Evolutionary conservation across 2,329 filamentous ascomycete genomes (phyloP), one percentile per base, ranked within the genome.

Genomic region (Bipolaris oryzae): DNA sequence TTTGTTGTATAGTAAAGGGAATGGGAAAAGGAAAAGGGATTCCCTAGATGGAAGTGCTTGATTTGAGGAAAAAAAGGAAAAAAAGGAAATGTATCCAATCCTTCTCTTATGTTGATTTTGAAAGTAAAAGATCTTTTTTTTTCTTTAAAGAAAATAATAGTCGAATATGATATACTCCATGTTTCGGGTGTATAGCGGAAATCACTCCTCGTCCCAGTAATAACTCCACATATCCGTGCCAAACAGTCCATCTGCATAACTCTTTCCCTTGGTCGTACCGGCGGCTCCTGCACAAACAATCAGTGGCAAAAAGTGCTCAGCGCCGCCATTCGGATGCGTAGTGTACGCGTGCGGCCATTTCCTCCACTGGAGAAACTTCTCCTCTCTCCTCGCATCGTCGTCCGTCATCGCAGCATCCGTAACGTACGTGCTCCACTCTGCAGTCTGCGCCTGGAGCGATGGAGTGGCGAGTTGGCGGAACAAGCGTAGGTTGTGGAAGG

Each of bases 281-380:
- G 71, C 78, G 0, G 81, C 83, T 0, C 81, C 84, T 3, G 83
- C 82, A 62, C 81, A 84, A 31, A 87, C 85, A 43, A 86, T 68
- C 72, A 87, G 68, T 55, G 85, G 85, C 78, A 87, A 72, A 52
- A 87, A 86, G 61, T 87, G 85, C 72, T 87, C 85, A 0, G 82
- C 84, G 0, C 80, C 83, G 9, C 76, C 68, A 1, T 73, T 72
- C 2, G 85, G 85, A 67, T 87, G 85, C 79, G 85, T 84, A 11
- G 79, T 76, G 58, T 82, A 81, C 1, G 80, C 78, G 31, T 77
- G 68, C 0, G 81, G 80, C 61, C 84, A 76, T 3, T 67, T 66
- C 52, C 84, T 76, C 83, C 84, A 87, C 2, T 62, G 68, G 9
- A 68, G 65, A 34, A 87, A 74, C 41, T 72, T 79, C 35, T 64